Evolutionary conservation across 2,329 filamentous ascomycete species (phyloP).

Genomic region (Didymella keratinophila): DNA sequence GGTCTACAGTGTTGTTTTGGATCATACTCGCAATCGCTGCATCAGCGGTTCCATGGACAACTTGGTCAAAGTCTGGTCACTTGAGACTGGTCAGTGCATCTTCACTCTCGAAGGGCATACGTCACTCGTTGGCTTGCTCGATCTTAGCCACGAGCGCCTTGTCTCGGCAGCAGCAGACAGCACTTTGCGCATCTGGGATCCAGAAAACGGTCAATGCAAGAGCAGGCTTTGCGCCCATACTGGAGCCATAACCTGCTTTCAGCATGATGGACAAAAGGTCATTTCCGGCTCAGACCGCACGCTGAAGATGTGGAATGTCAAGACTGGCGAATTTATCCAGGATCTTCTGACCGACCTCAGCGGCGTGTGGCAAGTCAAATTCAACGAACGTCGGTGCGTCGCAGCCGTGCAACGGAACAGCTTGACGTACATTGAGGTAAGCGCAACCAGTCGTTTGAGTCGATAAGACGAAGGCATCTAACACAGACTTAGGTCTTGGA

Average conservation of each 20-base stretch:
- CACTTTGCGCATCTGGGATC: slow-evolving; percentile 96
- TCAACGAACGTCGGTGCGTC: slow-evolving; percentile 93
- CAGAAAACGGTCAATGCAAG: slow-evolving; percentile 88
- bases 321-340: slow-evolving; percentile 88
- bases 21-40: slow-evolving; percentile 89
- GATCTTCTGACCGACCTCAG: slow-evolving; percentile 92
- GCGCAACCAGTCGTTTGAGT: neutral
- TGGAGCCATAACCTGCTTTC: slow-evolving; percentile 97
- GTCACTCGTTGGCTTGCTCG: slow-evolving; percentile 88
- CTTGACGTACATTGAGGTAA: slow-evolving; percentile 90
- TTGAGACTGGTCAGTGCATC: slow-evolving; percentile 83
- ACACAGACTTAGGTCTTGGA: slow-evolving; percentile 79
- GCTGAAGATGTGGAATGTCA: slow-evolving; percentile 98
- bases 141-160: slow-evolving; percentile 86
- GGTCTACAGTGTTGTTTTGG: slow-evolving; percentile 95
- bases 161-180: slow-evolving; percentile 96
- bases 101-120: slow-evolving; percentile 93
- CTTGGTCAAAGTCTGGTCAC: slow-evolving; percentile 95
- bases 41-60: slow-evolving; percentile 99
- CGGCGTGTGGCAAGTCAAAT: slow-evolving; percentile 99
- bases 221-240: slow-evolving; percentile 92
- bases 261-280: slow-evolving; percentile 95
- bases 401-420: slow-evolving; percentile 93
- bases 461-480: slow-evolving; percentile 34
- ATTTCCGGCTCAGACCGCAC: slow-evolving; percentile 96